Evolutionary conservation across 1,284 basidiomycete genomes (phyloP), one percentile per base, ranked within the genome.

Genomic region (Nidula niveotomentosa): DNA sequence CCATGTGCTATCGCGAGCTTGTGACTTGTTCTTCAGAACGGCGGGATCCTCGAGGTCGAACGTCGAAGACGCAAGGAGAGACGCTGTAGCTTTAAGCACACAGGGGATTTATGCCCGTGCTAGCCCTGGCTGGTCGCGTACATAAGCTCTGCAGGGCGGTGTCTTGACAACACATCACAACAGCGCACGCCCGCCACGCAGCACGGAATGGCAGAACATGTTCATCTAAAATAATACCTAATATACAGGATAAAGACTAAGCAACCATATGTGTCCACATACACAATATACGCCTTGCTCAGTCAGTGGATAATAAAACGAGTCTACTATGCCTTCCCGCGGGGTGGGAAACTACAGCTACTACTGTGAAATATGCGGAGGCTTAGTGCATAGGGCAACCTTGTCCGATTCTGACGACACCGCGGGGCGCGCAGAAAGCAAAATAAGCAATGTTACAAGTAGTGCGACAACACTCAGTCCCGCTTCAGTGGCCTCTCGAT

Each of bases 401-500:
- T 30, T 47, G 46, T 47, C 46, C 46, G 23, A 47, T 17, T n/a
- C 46, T 47, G 15, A 43, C 23, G 46, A 17, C 12, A n/a, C 23
- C 12, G n/a, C 46, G 23, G 39, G 12, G 39, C 17, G 39, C 12
- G 17, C 39, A 57, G 51, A 48, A 15, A 43, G 62, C 58, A 53
- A 52, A 30, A 50, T 54, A 56, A 56, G 54, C 36, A 47, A 48
- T 52, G 54, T 55, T 55, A 51, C 54, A 59, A 57, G 66, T 58
- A 64, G 60, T 53, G 61, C 52, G 58, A 57, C 58, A 37, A 51
- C 41, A 43, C 46, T 73, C 60, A 77, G 66, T 77, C 76, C 62
- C 75, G 76, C 83, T 93, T 93, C 67, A 93, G 70, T 51, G 90
- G 88, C 67, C 85, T 76, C 64, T 82, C 77, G 58, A 92, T 76